Conservation (phyloP, 345 rosid genomes). For the Citrus sinensis region DNA sequence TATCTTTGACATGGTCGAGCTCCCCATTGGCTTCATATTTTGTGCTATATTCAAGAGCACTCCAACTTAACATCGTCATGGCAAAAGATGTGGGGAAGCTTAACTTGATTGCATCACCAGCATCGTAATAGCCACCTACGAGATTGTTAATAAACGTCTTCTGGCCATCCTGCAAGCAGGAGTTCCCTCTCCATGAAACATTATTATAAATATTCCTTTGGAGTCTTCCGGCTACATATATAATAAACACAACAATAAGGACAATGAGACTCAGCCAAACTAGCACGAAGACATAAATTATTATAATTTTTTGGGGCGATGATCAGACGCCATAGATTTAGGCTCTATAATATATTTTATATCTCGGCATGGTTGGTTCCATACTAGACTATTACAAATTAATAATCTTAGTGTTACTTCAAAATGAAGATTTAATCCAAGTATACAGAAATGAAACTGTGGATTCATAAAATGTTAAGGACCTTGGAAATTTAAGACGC, state of each 20-base stretch:
- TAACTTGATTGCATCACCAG: constrained; percentile 95
- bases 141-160: constrained; percentile 50
- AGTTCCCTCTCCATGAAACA: constrained; percentile 87
- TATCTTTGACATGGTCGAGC: constrained; percentile 74
- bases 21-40: constrained; percentile 89
- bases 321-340: too few relatives aligned
- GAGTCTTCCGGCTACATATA: constrained; percentile 69
- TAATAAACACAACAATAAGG: background rate
- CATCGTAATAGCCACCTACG: constrained; percentile 85
- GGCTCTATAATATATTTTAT: too few relatives aligned
- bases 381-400: too few relatives aligned
- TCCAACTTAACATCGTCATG: constrained; percentile 97
- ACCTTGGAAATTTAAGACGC: too few relatives aligned
- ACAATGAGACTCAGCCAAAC: too few relatives aligned
- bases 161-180: constrained; percentile 75
- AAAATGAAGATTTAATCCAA: too few relatives aligned
- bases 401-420: too few relatives aligned
- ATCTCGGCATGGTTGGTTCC: too few relatives aligned
- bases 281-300: too few relatives aligned
- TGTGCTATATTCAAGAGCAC: constrained; percentile 88
- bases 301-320: too few relatives aligned
- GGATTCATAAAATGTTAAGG: too few relatives aligned
- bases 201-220: constrained; percentile 64
- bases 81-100: constrained; percentile 85
- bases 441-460: too few relatives aligned